Conservation (phyloP, 1,139 yeast species). For the Hansenula sp. region DNA sequence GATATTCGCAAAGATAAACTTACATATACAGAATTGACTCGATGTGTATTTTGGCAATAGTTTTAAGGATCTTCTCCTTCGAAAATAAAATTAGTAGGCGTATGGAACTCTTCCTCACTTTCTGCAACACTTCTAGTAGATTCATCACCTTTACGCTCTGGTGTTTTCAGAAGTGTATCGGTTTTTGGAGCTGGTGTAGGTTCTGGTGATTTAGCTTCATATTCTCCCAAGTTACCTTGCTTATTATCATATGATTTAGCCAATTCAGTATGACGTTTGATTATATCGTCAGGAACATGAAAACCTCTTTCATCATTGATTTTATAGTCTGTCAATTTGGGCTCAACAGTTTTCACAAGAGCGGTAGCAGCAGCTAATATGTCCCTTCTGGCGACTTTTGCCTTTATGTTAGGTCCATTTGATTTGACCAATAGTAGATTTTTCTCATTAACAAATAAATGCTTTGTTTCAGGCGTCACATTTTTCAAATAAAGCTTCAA, state of each 20-base stretch:
- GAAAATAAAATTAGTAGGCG: slow-evolving; percentile 6
- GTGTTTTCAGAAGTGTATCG: background rate
- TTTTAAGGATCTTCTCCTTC: background rate
- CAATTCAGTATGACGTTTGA: slow-evolving; percentile 4
- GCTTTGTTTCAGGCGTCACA: background rate
- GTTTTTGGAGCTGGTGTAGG: background rate
- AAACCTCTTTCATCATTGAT: slow-evolving; percentile 12
- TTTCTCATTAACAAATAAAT: background rate
- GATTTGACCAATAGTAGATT: background rate
- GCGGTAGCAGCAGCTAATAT: slow-evolving; percentile 29
- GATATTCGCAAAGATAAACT: too few species aligned
- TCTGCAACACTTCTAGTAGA: slow-evolving; percentile 1
- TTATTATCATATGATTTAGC: too few species aligned
- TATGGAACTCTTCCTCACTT: slow-evolving; percentile 15
- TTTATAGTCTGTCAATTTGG: slow-evolving; percentile 8
- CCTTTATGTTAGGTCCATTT: slow-evolving; percentile 9
- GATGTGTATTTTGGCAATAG: background rate
- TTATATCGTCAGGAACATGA: slow-evolving; percentile 7
- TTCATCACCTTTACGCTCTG: slow-evolving; percentile 4
- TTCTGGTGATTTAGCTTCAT: too few species aligned
- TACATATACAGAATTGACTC: background rate
- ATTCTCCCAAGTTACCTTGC: too few species aligned
- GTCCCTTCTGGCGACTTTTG: slow-evolving; percentile 31
- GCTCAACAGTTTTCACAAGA: slow-evolving; percentile 14
- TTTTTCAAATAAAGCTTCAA: slow-evolving; percentile 40